Conservation (phyloP, 495 filamentous ascomycete species). For the Articulospora tetracladia region DNA sequence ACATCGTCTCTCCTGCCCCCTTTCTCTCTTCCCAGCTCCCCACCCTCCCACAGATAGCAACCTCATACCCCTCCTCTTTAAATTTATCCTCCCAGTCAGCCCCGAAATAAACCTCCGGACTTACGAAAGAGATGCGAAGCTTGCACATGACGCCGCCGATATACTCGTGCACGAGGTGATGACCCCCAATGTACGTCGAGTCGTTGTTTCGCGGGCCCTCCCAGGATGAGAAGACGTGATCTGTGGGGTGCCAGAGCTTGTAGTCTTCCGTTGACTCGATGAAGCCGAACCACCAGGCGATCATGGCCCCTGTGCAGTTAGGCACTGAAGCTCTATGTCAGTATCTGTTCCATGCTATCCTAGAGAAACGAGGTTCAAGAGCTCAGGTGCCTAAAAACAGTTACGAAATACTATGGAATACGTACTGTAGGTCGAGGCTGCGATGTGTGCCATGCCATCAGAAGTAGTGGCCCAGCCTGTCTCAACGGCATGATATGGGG, state of each 20-base stretch:
- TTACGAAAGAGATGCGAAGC: not conserved
- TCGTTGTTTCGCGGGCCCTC: slow-evolving; percentile 9
- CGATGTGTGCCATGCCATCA: slow-evolving; percentile 5
- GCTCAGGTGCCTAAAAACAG: no score
- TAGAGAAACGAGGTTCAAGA: no score
- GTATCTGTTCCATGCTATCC: no score
- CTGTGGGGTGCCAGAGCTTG: slow-evolving; percentile 10
- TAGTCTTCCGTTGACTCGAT: not conserved
- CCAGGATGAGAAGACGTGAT: slow-evolving; percentile 4
- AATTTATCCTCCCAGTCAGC: not conserved
- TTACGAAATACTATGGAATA: no score
- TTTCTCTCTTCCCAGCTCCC: slow-evolving; percentile 1
- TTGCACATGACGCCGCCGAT: slow-evolving; percentile 1
- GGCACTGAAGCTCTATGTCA: no score
- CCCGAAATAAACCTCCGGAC: slow-evolving; percentile 3
- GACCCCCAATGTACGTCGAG: slow-evolving; percentile 8
- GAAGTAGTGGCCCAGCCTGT: not conserved
- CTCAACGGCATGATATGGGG: not conserved
- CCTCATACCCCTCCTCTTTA: not conserved
- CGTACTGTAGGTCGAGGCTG: slow-evolving; percentile 8
- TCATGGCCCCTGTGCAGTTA: slow-evolving; percentile 1
- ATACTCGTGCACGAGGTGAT: slow-evolving; percentile 8
- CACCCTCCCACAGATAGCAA: not conserved
- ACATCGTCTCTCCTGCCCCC: not conserved
- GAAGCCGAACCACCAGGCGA: slow-evolving; percentile 10